Evolutionary conservation across 2,329 filamentous ascomycete genomes (phyloP), one percentile per base, ranked within the genome.

Genomic region (Pseudogymnoascus destructans): DNA sequence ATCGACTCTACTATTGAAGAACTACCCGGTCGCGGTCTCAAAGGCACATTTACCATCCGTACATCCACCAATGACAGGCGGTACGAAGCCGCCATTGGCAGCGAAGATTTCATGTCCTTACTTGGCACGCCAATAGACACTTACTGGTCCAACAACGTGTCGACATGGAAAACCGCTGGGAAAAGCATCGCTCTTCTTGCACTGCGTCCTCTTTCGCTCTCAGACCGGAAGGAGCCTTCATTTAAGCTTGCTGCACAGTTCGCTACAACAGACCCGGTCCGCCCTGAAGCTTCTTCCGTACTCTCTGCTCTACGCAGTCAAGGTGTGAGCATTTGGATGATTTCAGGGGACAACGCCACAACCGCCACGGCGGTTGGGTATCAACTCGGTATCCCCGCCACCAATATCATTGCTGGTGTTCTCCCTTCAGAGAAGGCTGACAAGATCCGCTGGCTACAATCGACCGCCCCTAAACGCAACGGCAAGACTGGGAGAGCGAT

Each of bases 391-490:
- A 93, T 95, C 63, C 77, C 81, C 0, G 66, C 74, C 1, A 73
- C 77, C 59, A 86, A 92, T 68, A 84, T 95, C 62, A 85, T 93
- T 62, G 88, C 89, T n/a, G 87, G 87, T 63, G 88, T 95, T 3
- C 79, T 95, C n/a, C 27, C 82, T 1, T 74, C 77, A 33, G 74
- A 82, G 61, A 85, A 85, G 66, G 75, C 74, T 6, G 72, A 76
- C 46, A 75, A 75, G 65, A 73, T 78, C 52, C 69, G 70, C 55
- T 64, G 69, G 61, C 66, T 71, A 36, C 68, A 71, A 63, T 59
- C 62, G 59, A 64, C 61, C 27, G 72, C 61, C 67, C 75, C 25
- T 70, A 76, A 63, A 25, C 55, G 55, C 55, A 63, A 62, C 54
- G 59, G 60, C 42, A 49, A 61, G 59, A 17, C 59, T 11, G 52